Base-by-base conservation (phyloP, 441 rosid species). In the Arabidopsis lyrata region DNA sequence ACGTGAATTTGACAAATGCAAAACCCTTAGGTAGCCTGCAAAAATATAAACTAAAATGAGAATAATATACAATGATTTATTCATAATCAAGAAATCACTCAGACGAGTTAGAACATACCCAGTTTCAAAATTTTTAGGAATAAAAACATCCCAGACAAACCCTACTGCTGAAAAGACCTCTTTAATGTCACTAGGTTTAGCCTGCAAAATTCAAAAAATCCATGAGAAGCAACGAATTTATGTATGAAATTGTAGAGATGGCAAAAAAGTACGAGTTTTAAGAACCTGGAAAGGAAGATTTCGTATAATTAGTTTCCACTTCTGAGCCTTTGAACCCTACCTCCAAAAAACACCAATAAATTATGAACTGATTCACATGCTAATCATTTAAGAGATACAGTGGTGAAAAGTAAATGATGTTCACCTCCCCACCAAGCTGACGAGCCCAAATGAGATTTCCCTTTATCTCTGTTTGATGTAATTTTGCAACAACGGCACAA, bases 391-490 rank as follows among this genome's bases (percentile, higher is more conserved):
- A 50, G 32, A 63, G 31, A 18, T 29, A 41, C 14, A 45, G 8
- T 34, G 50, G 58, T 31, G 6, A 54, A 72, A 66, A 42, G 69
- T 35, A 72, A 63, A 70, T 61, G 56, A 44, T 72, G 62, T 74
- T 84, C 84, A 95, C 99, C 99, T 92, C 99, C 50, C 99, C 96
- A 69, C 99, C 99, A 35, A 95, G 87, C 84, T 95, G 99, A 18
- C 98, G 92, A 27, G 98, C 98, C 99, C 99, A 95, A 56, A 92
- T 83, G 72, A 68, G 44, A 53, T 81, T 86, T 39, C 95, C 99
- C 36, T 76, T 82, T 39, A 92, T 79, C 56, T 84, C 85, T 68
- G 88, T 90, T 72, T 88, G 96, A 83, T 95, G 98, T 34, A 92
- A 59, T 68, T 36, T 57, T 57, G 73, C 81, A 76, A 92, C 96